phyloP scores from a whole-genome alignment of 164 flowering plant species.

The Houttuynia cordata region DNA sequence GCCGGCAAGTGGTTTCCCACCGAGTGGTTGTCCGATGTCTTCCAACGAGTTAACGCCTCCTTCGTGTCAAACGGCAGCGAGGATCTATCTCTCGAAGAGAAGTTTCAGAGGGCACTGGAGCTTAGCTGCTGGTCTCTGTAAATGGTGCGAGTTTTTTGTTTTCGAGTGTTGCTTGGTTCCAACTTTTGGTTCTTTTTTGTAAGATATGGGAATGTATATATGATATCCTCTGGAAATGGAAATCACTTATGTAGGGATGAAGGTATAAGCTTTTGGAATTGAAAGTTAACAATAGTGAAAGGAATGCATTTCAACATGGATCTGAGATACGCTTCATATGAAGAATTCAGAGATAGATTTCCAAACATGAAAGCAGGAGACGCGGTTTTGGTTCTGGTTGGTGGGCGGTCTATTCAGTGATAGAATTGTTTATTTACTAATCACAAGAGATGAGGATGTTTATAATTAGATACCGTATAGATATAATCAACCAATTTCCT shows the following conservation, averaged over 20 bases:
- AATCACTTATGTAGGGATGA: background rate
- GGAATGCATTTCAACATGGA: background rate
- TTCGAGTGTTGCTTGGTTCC: background rate
- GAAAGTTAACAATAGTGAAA: background rate
- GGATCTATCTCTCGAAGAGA: background rate
- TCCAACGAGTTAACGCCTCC: background rate
- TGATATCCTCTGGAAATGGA: background rate
- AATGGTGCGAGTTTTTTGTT: background rate
- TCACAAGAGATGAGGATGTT: no score
- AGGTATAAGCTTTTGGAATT: no score
- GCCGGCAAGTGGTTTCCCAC: constrained; percentile 3
- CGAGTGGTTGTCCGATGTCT: background rate
- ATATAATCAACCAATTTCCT: no score
- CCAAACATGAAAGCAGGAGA: background rate
- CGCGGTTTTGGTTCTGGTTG: background rate
- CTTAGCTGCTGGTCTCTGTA: constrained; percentile 20
- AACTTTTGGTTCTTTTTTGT: background rate
- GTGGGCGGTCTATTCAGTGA: background rate
- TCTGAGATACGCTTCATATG: background rate
- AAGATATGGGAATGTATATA: background rate
- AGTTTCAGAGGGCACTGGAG: constrained; percentile 15
- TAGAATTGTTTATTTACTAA: no score
- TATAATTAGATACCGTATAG: no score
- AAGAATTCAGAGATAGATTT: background rate
- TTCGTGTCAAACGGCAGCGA: no score